Conservation (phyloP, 1,284 basidiomycete species). For the Malassezia slooffiae region DNA sequence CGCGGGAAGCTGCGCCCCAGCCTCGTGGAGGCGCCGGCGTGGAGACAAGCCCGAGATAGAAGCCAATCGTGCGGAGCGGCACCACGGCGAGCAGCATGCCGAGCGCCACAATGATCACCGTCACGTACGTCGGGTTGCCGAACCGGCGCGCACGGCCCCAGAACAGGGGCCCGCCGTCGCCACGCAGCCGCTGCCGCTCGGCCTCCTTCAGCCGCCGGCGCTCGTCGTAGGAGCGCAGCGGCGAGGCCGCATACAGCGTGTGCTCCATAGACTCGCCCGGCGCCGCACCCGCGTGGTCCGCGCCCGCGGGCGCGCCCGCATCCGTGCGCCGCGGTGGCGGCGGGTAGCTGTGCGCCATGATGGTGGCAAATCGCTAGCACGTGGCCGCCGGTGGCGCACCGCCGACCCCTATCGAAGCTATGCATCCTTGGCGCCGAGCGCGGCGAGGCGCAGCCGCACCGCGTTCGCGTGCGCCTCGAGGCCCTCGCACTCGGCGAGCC, state of each 20-base stretch:
- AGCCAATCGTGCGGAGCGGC: not conserved
- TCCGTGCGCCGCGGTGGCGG: not conserved
- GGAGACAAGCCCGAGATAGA: not conserved
- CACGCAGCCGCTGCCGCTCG: constrained; percentile 3
- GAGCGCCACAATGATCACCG: constrained; percentile 1
- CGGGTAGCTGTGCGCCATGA: not conserved
- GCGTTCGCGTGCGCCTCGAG: constrained; percentile 74
- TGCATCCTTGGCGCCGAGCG: not conserved
- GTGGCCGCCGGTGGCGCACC: too few species aligned
- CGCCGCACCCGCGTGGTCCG: constrained; percentile 4
- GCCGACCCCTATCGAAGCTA: too few species aligned
- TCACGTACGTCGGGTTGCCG: constrained; percentile 5
- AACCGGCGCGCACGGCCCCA: constrained; percentile 8
- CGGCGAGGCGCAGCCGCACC: constrained; percentile 44
- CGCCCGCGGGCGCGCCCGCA: not conserved
- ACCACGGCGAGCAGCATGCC: constrained; percentile 5
- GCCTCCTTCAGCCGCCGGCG: not conserved
- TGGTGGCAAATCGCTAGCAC: not conserved
- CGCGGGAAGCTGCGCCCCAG: too few species aligned
- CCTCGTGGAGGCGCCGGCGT: too few species aligned
- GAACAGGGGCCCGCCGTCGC: constrained; percentile 6
- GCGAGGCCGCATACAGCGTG: constrained; percentile 13
- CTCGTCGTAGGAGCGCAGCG: constrained; percentile 2
- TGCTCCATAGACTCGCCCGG: too few species aligned
- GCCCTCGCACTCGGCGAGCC: constrained; percentile 86